phyloP scores from a whole-genome alignment of 495 filamentous ascomycete genomes.

The Aspergillus diversus region DNA sequence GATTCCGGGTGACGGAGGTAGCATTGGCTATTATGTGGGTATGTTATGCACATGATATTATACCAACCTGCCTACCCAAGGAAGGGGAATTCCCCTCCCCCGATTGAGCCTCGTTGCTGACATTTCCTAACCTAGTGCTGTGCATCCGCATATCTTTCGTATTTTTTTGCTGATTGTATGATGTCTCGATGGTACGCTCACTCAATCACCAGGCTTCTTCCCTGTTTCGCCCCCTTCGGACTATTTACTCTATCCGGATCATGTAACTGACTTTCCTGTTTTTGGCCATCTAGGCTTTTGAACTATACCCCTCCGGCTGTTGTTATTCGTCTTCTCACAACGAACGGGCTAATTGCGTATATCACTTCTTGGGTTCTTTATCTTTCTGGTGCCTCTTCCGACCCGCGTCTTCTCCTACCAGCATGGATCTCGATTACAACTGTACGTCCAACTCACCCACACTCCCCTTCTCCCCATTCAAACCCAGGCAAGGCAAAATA shows the following conservation, averaged over 20 bases:
- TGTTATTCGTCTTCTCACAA: conserved; percentile 79
- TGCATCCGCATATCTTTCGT: conserved; percentile 82
- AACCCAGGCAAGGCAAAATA: not conserved
- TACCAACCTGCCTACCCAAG: not conserved
- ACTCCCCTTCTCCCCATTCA: not conserved
- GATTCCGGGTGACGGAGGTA: conserved; percentile 74
- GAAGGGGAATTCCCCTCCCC: not conserved
- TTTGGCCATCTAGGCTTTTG: conserved; percentile 61
- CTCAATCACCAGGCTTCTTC: conserved; percentile 13
- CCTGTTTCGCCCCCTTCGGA: not conserved
- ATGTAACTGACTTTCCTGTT: not conserved
- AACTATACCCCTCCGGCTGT: conserved; percentile 87
- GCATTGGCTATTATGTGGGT: conserved; percentile 84
- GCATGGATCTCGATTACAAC: conserved; percentile 87
- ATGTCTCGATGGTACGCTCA: conserved; percentile 81
- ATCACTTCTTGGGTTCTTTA: conserved; percentile 80
- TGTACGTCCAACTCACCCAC: conserved; percentile 44
- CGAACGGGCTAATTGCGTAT: conserved; percentile 78
- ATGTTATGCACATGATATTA: conserved; percentile 36
- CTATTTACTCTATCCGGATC: not conserved
- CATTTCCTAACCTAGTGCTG: conserved; percentile 59
- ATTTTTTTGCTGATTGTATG: conserved; percentile 88
- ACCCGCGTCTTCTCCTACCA: conserved; percentile 77
- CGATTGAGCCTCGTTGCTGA: not conserved
- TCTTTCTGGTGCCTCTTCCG: conserved; percentile 72